Evolutionary conservation across 371 early-diverging fungal species (phyloP).

Genomic region (Chytridium lagenaria): DNA sequence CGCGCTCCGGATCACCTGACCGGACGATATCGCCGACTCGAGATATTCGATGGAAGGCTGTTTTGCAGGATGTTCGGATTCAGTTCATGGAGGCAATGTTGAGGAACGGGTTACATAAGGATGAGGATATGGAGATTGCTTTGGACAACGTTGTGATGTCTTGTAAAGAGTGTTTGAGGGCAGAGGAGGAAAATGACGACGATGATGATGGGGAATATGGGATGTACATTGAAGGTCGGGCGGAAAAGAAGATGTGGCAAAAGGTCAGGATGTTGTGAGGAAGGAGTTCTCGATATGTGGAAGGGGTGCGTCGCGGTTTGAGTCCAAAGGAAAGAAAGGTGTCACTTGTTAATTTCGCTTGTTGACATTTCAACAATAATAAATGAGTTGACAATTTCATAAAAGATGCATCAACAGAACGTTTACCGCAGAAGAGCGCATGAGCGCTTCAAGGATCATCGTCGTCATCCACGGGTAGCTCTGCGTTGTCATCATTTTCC

Average conservation of each 20-base stretch:
- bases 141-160: background rate
- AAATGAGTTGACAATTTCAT: conserved; percentile 1
- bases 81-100: conserved; percentile 2
- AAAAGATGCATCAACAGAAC: background rate
- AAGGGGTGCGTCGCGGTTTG: background rate
- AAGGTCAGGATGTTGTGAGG: background rate
- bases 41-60: background rate
- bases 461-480: too few relatives aligned
- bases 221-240: background rate
- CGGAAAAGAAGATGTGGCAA: background rate
- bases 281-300: background rate
- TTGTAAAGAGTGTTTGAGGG: background rate
- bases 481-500: too few relatives aligned
- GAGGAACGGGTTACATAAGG: background rate
- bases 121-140: conserved; percentile 1
- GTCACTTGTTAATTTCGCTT: too few relatives aligned
- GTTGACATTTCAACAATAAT: background rate
- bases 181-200: background rate
- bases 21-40: background rate
- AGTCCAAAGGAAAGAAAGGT: background rate
- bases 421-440: conserved; percentile 7
- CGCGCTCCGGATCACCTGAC: background rate
- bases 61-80: background rate
- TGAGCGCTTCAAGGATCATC: conserved; percentile 11
- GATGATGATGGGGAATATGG: background rate